Evolutionary conservation across 805 yeast genomes (phyloP).

Genomic region (Lachancea fermentati): DNA sequence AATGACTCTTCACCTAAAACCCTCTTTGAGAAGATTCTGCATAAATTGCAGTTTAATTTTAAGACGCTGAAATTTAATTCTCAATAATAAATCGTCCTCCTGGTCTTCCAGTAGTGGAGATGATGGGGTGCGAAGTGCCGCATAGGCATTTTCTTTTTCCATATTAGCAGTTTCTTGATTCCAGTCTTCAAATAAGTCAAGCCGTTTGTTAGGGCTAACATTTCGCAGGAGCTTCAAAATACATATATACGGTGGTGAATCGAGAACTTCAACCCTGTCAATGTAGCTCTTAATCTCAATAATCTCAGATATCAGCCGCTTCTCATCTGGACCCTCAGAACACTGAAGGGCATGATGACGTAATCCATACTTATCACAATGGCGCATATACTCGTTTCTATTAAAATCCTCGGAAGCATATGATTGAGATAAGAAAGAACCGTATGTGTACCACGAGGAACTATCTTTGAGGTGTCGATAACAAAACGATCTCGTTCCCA

Average conservation of each 20-base stretch:
- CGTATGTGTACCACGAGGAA: slow-evolving; percentile 34
- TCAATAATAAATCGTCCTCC: too few relatives aligned
- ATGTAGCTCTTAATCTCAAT: slow-evolving; percentile 12
- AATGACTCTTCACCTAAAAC: not conserved
- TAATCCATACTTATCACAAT: not conserved
- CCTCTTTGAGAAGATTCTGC: too few relatives aligned
- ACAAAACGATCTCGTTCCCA: slow-evolving; percentile 23
- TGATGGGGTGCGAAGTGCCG: too few relatives aligned
- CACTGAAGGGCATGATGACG: not conserved
- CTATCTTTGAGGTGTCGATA: slow-evolving; percentile 25
- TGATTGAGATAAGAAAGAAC: slow-evolving; percentile 7
- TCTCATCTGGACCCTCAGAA: not conserved
- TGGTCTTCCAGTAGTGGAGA: too few relatives aligned
- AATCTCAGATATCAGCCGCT: not conserved
- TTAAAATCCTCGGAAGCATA: not conserved
- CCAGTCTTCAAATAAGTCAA: slow-evolving; percentile 14
- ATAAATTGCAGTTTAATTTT: too few relatives aligned
- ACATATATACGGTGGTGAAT: slow-evolving; percentile 27
- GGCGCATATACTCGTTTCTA: not conserved
- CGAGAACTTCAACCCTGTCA: slow-evolving; percentile 14
- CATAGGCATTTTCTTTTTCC: too few relatives aligned
- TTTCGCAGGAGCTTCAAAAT: slow-evolving; percentile 9
- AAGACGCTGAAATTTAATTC: too few relatives aligned
- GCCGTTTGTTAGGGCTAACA: not conserved
- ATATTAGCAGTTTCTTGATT: too few relatives aligned